Base-by-base conservation (phyloP, 2,329 filamentous ascomycete species). In the Colletotrichum sp. region DNA sequence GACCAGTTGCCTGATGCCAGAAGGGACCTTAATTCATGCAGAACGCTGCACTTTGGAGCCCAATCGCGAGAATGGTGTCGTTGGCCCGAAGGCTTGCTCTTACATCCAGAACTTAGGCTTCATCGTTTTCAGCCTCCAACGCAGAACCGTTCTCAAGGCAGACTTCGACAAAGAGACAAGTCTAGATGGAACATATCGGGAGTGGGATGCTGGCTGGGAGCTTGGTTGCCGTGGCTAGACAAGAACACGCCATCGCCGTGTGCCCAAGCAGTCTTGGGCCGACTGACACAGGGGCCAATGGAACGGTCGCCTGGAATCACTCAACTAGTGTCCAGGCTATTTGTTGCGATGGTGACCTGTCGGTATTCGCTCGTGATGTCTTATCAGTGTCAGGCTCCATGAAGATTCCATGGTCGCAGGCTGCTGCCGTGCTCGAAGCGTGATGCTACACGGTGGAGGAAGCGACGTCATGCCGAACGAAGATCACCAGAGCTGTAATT, bases 111-210 rank as follows among this genome's bases (percentile, higher is more conserved):
- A 24, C 6, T 21, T n/a, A 52, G 43, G 0, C n/a, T 21, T 52
- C n/a, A 0, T 0, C 0, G n/a, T 52, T 13, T 52, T 1, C 43
- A 52, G n/a, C 0, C 43, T 52, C 12, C n/a, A 21, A 13, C 6
- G 0, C 4, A 52, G n/a, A 48, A 21, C n/a, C 10, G 5, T 10
- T n/a, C 18, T 52, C n/a, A 24, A 52, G 43, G 43, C n/a, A 52
- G 6, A 52, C 12, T 52, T 13, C 2, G n/a, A 8, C n/a, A 1
- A 52, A 21, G n/a, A 1, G 10, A 21, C 6, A 21, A 12, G n/a
- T 52, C n/a, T 52, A 52, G 43, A 52, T 24, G 16, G n/a, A 24
- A 52, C 8, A 21, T 12, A 21, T 52, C 6, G 12, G n/a, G n/a
- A 13, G 1, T 48, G 3, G 0, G 18, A 2, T 12, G 38, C 38